Evolutionary conservation across 306 rosid species (phyloP).

Genomic region (Castanea crenata): DNA sequence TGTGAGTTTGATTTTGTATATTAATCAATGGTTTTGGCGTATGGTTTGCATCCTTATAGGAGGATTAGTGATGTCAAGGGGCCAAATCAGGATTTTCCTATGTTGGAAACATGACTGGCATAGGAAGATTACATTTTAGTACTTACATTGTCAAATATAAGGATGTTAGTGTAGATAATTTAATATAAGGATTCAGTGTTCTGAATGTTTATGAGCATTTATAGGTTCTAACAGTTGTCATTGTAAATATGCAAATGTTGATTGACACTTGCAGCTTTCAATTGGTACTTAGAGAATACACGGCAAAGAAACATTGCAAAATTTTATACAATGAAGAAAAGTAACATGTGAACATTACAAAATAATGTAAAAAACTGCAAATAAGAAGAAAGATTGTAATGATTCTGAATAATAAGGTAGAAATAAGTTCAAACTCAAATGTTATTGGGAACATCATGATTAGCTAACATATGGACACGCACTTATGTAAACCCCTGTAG

Average conservation of each 20-base stretch:
- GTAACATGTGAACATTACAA: neutral
- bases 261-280: neutral
- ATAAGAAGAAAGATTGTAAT: neutral
- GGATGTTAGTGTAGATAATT: no score
- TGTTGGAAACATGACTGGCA: conserved; percentile 36
- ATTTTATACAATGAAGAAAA: neutral
- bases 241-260: neutral
- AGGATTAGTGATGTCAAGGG: conserved; percentile 69
- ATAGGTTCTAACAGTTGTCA: neutral
- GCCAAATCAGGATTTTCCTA: conserved; percentile 70
- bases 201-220: neutral
- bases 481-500: neutral
- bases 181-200: neutral
- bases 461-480: neutral
- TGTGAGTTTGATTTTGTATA: neutral
- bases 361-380: neutral
- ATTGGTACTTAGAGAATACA: neutral
- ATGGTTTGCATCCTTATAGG: conserved; percentile 34
- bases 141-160: neutral
- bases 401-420: neutral
- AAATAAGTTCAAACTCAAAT: neutral
- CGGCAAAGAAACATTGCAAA: neutral
- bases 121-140: conserved; percentile 49
- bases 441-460: neutral
- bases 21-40: conserved; percentile 8